Conservation (phyloP, 495 filamentous ascomycete genomes). For the Pyrenula aspistea region DNA sequence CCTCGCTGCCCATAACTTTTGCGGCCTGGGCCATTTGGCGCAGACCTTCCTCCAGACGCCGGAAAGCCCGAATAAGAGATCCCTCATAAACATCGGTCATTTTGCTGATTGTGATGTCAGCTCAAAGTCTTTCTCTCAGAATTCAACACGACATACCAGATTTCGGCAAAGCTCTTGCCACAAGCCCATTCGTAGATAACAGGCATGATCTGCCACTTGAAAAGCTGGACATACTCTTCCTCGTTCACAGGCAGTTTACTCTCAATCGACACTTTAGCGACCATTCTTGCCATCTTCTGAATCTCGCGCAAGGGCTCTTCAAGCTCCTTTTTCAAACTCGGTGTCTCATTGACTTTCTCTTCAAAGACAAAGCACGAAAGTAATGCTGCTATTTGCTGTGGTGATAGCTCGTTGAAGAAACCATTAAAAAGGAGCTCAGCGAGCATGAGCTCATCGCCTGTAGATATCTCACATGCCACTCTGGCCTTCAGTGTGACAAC, state of each 20-base stretch:
- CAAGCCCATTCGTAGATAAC: slow-evolving; percentile 91
- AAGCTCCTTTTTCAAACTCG: slow-evolving; percentile 54
- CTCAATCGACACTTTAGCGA: slow-evolving; percentile 88
- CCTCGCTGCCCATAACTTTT: slow-evolving; percentile 96
- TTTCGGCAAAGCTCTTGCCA: slow-evolving; percentile 82
- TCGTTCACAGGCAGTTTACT: slow-evolving; percentile 85
- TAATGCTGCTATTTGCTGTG: slow-evolving; percentile 72
- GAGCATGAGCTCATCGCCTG: slow-evolving; percentile 81
- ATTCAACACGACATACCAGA: slow-evolving; percentile 56
- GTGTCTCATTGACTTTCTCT: slow-evolving; percentile 72
- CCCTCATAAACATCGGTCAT: slow-evolving; percentile 98
- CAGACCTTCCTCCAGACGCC: slow-evolving; percentile 88
- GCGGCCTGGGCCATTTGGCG: slow-evolving; percentile 93
- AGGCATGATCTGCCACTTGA: slow-evolving; percentile 93
- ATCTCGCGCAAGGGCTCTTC: slow-evolving; percentile 76
- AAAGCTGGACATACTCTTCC: slow-evolving; percentile 75
- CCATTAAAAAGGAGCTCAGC: slow-evolving; percentile 90
- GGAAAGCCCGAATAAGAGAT: slow-evolving; percentile 88
- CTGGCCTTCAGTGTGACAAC: slow-evolving; percentile 92
- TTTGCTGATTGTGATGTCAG: slow-evolving; percentile 52
- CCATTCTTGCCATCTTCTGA: slow-evolving; percentile 66
- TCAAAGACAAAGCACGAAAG: slow-evolving; percentile 94
- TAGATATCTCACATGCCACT: slow-evolving; percentile 94
- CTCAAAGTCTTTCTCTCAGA: slow-evolving; percentile 3
- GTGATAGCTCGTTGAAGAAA: slow-evolving; percentile 91